Base-by-base conservation (phyloP, 164 flowering plant species). In the Stephania yunnanensis region DNA sequence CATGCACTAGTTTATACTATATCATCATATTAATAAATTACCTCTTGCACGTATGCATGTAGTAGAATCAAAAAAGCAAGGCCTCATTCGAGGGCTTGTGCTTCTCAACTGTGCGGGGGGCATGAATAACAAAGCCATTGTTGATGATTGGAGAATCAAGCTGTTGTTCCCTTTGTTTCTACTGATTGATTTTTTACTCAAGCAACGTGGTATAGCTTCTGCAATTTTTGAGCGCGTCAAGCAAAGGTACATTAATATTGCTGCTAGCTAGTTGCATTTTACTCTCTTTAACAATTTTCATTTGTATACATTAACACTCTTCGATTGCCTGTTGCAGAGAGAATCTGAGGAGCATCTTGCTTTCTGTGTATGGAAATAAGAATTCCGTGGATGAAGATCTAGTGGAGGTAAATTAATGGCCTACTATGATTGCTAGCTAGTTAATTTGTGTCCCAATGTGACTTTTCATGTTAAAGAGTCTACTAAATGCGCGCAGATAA, bases 141-240 rank as follows among this genome's bases (percentile, higher is more conserved):
- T 93, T 46, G 99, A 95, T 83, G 99, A 95, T 73, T 95, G 99
- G 99, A 88, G 99, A 79, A 93, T 93, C 82, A 93, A 90, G 82
- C 85, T 95, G 12, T 71, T 95, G 71, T 76, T 89, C 36, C 98
- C 98, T 52, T 80, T 95, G 83, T 91, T 95, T 75, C 89, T 82
- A 97, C 68, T 95, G 42, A 13, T 93, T 70, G 97, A 95, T 79
- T 87, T 91, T 82, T 80, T 95, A 72, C 68, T 95, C 69, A 91
- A 83, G 78, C 99, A 90, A 83, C 82, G 81, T 50, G 50, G 78
- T 66, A 92, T 95, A 76, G 93, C 99, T 63, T 89, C 94, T 11
- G 82, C 84, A 11, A 83, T 95, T 31, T 93, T 93, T 73, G 84
- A 89, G 58, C 90, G 95, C 63, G 95, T 87, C 70, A 89, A 86